These are phyloP conservation scores for Monilinia polystroma DNA, from an alignment of 2,329 filamentous ascomycete species.

Conservation along the genomic window DNA sequence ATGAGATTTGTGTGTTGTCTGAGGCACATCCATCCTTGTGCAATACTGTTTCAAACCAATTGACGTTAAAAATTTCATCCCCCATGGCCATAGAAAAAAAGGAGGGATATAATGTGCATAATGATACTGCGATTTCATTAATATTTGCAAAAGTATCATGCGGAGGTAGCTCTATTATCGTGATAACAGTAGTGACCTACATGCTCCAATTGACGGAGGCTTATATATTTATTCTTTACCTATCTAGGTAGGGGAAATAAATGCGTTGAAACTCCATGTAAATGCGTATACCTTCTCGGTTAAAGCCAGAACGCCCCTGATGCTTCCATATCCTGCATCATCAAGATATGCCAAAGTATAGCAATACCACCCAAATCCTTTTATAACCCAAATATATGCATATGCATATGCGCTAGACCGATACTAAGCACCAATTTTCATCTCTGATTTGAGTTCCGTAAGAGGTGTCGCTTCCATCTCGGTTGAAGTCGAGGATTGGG, in stretches of 20 bases:
- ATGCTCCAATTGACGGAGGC: not conserved
- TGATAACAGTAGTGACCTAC: not conserved
- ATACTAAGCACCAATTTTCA: constrained; percentile 14
- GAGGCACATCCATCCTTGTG: no score
- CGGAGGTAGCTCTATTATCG: not conserved
- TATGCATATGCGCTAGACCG: not conserved
- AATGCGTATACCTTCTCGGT: constrained; percentile 14
- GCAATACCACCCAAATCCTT: constrained; percentile 4
- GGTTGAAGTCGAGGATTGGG: not conserved
- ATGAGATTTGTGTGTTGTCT: not conserved
- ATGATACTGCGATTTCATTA: not conserved
- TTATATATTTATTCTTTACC: not conserved
- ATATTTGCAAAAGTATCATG: not conserved
- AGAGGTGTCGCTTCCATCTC: not conserved
- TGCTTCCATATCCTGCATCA: not conserved
- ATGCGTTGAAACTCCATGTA: constrained; percentile 9
- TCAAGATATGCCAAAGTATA: constrained; percentile 1
- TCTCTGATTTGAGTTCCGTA: constrained; percentile 13
- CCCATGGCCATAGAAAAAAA: not conserved
- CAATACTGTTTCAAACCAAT: not conserved
- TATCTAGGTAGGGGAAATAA: not conserved
- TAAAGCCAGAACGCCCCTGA: constrained; percentile 13
- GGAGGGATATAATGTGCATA: not conserved
- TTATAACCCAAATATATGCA: not conserved
- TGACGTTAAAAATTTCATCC: not conserved